These are phyloP conservation scores for Rosa chinensis DNA, from an alignment of 306 rosid species.

Conservation along the genomic window DNA sequence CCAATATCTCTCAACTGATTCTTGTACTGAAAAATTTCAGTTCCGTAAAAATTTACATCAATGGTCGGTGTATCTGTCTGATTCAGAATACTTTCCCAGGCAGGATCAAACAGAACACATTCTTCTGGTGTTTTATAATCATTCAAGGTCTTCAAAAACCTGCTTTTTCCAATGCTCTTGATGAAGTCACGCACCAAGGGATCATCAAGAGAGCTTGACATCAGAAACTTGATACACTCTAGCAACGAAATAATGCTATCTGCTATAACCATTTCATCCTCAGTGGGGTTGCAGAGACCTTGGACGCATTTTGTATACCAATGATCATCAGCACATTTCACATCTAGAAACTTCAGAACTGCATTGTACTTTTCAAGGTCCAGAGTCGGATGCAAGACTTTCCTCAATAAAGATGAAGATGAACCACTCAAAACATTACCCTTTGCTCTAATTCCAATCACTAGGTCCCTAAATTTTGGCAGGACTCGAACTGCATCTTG, in stretches of 20 bases:
- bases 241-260: slow-evolving; percentile 21
- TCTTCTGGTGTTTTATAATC: slow-evolving; percentile 16
- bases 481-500: not conserved
- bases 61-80: slow-evolving; percentile 19
- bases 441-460: not conserved
- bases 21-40: not conserved
- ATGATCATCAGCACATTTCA: not conserved
- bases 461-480: slow-evolving; percentile 18
- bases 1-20: slow-evolving; percentile 13
- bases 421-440: not conserved
- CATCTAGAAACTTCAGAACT: slow-evolving; percentile 15
- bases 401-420: not conserved
- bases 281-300: slow-evolving; percentile 11
- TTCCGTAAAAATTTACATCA: slow-evolving; percentile 9
- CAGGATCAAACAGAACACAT: slow-evolving; percentile 23
- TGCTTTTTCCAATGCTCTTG: slow-evolving; percentile 5
- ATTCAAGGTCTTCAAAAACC: slow-evolving; percentile 16
- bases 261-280: not conserved
- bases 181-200: not conserved
- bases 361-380: not conserved
- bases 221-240: slow-evolving; percentile 16
- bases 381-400: slow-evolving; percentile 12
- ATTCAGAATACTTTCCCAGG: slow-evolving; percentile 26
- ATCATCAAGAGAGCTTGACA: not conserved
- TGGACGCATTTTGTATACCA: slow-evolving; percentile 16